These are phyloP conservation scores for Fusarium miscanthi DNA, from an alignment of 2,329 filamentous ascomycete genomes.

Conservation along the genomic window DNA sequence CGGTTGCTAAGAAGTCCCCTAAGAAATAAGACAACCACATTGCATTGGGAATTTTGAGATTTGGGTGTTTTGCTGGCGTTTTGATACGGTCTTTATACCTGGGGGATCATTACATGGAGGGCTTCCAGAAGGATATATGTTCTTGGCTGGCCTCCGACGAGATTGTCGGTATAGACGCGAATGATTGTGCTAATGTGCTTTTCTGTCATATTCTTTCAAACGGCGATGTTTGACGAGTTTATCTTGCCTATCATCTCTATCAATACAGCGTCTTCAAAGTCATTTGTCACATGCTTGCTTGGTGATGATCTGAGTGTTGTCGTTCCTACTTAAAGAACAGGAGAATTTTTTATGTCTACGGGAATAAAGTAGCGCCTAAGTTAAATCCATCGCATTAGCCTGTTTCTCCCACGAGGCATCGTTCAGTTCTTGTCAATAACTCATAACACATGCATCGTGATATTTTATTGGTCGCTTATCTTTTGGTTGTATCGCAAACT, in stretches of 20 bases:
- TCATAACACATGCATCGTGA: not conserved
- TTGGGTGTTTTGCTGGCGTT: conserved; percentile 18
- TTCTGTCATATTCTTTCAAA: not conserved
- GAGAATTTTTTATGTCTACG: not conserved
- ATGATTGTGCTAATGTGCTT: not conserved
- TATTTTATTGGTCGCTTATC: conserved; percentile 1
- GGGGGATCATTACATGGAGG: not conserved
- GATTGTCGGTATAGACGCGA: conserved; percentile 1
- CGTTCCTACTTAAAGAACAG: not conserved
- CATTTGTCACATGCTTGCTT: not conserved
- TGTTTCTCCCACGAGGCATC: not conserved
- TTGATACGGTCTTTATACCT: conserved; percentile 25
- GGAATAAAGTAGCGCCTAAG: not conserved
- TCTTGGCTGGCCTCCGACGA: not conserved
- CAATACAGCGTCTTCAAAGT: not conserved
- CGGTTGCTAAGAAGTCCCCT: conserved; percentile 13
- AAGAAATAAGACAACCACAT: conserved; percentile 14
- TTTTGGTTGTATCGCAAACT: conserved; percentile 1
- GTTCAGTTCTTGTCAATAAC: not conserved
- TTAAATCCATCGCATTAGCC: not conserved
- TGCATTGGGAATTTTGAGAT: not conserved
- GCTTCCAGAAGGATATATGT: not conserved
- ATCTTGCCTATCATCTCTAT: not conserved
- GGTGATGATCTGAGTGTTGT: not conserved
- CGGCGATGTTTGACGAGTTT: not conserved